phyloP scores from a whole-genome alignment of 2,329 filamentous ascomycete genomes.

The Neonectria punicea region DNA sequence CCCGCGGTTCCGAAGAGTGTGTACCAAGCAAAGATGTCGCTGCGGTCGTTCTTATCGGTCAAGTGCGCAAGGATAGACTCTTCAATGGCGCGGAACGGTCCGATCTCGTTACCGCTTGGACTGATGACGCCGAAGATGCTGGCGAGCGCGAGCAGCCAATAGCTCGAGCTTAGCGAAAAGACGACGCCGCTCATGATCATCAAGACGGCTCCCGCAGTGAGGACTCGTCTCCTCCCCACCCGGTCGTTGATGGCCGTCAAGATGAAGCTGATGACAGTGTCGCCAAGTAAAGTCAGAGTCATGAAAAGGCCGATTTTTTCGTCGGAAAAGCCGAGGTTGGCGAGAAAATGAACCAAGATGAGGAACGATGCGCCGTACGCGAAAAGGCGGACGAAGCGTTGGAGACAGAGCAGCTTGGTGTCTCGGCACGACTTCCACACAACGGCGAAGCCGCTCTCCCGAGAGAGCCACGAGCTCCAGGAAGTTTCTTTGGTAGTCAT shows the following conservation, averaged over 20 bases:
- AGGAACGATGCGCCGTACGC: slow-evolving; percentile 70
- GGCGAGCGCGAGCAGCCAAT: slow-evolving; percentile 68
- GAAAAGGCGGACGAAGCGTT: slow-evolving; percentile 70
- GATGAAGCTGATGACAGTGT: slow-evolving; percentile 67
- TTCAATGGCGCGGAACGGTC: slow-evolving; percentile 70
- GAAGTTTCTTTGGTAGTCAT: neutral
- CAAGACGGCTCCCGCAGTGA: slow-evolving; percentile 63
- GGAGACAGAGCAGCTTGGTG: slow-evolving; percentile 64
- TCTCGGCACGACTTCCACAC: slow-evolving; percentile 2
- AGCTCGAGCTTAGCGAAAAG: slow-evolving; percentile 64
- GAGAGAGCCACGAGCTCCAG: neutral
- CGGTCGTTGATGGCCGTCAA: slow-evolving; percentile 69
- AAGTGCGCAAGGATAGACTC: slow-evolving; percentile 70
- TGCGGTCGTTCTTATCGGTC: slow-evolving; percentile 53
- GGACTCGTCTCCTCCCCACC: slow-evolving; percentile 63
- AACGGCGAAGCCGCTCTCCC: neutral
- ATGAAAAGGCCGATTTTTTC: slow-evolving; percentile 70
- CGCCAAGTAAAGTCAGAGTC: slow-evolving; percentile 71
- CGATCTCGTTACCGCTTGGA: slow-evolving; percentile 73
- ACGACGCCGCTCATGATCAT: slow-evolving; percentile 66
- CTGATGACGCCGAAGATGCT: slow-evolving; percentile 69
- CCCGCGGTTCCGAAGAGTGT: slow-evolving; percentile 68
- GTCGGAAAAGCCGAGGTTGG: slow-evolving; percentile 60
- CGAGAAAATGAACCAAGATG: slow-evolving; percentile 67
- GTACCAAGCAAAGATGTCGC: slow-evolving; percentile 72